A percentile compares a stretch with the other conserved stretches of the same genome.
These are phyloP conservation scores for Wallacemonas sp. DNA, from an alignment of 208 protist genomes.

Conservation along the genomic window DNA sequence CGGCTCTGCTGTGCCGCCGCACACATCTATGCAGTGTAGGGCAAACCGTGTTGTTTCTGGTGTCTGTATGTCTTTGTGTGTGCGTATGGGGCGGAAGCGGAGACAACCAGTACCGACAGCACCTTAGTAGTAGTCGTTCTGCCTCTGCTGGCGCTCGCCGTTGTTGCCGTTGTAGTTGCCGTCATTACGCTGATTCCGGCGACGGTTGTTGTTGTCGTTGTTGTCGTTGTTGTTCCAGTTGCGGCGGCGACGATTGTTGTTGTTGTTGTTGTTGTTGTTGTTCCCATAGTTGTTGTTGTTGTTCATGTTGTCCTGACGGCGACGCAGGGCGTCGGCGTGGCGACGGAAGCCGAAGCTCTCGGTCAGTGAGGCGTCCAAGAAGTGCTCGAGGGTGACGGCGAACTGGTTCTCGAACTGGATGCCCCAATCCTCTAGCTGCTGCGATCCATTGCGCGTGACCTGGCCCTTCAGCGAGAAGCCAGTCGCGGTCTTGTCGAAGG, in stretches of 20 bases:
- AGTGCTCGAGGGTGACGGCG: slow-evolving; percentile 81
- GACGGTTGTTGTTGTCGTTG: slow-evolving; percentile 24
- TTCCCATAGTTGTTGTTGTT: slow-evolving; percentile 20
- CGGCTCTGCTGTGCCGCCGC: too few species aligned
- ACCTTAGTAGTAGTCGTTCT: not conserved
- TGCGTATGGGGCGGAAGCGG: not conserved
- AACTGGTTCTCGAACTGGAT: slow-evolving; percentile 85
- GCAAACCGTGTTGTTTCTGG: too few species aligned
- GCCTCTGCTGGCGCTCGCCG: not conserved
- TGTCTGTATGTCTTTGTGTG: not conserved
- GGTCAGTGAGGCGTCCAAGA: slow-evolving; percentile 72
- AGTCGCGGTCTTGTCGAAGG: slow-evolving; percentile 54
- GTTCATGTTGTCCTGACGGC: slow-evolving; percentile 21
- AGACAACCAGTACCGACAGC: too few species aligned
- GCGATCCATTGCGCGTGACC: slow-evolving; percentile 58
- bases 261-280: slow-evolving; percentile 34
- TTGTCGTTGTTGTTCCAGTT: slow-evolving; percentile 16
- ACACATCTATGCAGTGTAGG: too few species aligned
- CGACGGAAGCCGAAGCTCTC: slow-evolving; percentile 86
- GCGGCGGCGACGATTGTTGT: slow-evolving; percentile 21
- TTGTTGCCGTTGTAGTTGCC: slow-evolving; percentile 6
- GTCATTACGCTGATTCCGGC: slow-evolving; percentile 8
- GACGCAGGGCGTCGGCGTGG: slow-evolving; percentile 30
- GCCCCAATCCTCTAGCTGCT: slow-evolving; percentile 72
- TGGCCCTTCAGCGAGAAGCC: slow-evolving; percentile 74